Base-by-base conservation (phyloP, 345 rosid genomes). In the Aegle marmelos region DNA sequence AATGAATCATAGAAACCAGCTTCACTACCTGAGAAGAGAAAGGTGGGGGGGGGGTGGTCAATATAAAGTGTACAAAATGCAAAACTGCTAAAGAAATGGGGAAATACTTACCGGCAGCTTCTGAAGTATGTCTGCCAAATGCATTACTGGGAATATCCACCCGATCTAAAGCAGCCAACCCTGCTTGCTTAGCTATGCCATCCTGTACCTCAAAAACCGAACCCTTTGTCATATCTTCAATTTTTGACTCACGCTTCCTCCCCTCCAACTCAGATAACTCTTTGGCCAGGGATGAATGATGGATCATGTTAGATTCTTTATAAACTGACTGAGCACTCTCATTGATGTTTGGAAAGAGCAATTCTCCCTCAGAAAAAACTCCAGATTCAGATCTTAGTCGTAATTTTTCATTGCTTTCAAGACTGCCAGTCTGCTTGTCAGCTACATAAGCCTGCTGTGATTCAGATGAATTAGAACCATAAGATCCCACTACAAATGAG, bases 401-500 rank as follows among this genome's bases (percentile, higher is more conserved):
- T 34, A 80, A 74, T 13, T 82, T 84, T 73, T 81, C 86, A 62
- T 70, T 62, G 77, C 25, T 75, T 17, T 80, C 90, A 22, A 84
- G 66, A 68, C 73, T 67, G 78, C 76, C 78, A 33, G 64, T 70
- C 63, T 62, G 81, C 34, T 85, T 85, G 58, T 81, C 85, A 68
- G 83, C 82, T 9, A 76, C 71, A 76, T 28, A 70, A 73, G 68
- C n/a, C 34, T 77, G 86, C 2, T 73, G 78, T 4, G 72, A 70
- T 53, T 85, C 88, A 71, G 85, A 82, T 27, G 85, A 72, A 78
- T 72, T 88, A 79, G 91, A 87, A 63, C 86, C 86, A 75, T 80
- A 87, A 45, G 90, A 83, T 50, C 88, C 91, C 45, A 82, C 85
- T 0, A 72, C 27, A 82, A 89, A 81, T 66, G 86, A 80, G 68